phyloP scores from a whole-genome alignment of 2,329 filamentous ascomycete genomes.

The Hymenoscyphus fructigenus region DNA sequence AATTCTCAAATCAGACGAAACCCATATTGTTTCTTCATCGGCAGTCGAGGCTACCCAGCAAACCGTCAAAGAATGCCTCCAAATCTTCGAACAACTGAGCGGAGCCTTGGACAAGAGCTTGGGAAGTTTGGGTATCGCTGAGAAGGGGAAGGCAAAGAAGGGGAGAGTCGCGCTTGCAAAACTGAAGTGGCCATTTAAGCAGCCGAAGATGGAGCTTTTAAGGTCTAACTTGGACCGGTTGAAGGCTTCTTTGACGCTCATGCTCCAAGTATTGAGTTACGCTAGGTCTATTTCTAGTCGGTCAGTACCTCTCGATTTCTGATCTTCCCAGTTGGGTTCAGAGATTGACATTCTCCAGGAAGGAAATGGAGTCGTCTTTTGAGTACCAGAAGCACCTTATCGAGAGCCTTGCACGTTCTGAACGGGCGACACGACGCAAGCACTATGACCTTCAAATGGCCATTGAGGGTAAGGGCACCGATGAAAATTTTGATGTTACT shows the following conservation, averaged over 20 bases:
- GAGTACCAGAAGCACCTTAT: constrained; percentile 18
- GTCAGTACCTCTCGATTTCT: not conserved
- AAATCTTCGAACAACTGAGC: constrained; percentile 17
- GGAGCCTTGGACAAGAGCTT: constrained; percentile 18
- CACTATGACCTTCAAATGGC: constrained; percentile 10
- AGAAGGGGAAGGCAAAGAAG: constrained; percentile 8
- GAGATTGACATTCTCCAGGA: not conserved
- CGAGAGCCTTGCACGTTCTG: constrained; percentile 18
- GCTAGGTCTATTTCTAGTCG: constrained; percentile 16
- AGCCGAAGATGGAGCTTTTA: constrained; percentile 20
- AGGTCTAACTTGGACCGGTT: constrained; percentile 19
- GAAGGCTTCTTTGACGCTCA: constrained; percentile 20
- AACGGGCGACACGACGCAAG: constrained; percentile 12
- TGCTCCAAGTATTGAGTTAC: constrained; percentile 20
- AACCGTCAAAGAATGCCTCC: constrained; percentile 18
- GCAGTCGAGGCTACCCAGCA: constrained; percentile 17
- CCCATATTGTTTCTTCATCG: constrained; percentile 12
- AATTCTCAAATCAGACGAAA: constrained; percentile 16
- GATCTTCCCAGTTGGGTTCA: not conserved
- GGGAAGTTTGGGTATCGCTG: not conserved
- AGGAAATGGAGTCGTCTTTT: constrained; percentile 13
- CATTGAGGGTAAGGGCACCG: not conserved
- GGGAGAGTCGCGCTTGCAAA: constrained; percentile 13
- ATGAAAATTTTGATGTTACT: not conserved
- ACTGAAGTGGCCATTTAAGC: constrained; percentile 21